Base-by-base conservation (phyloP, 495 filamentous ascomycete species). In the Bacidia gigantensis region DNA sequence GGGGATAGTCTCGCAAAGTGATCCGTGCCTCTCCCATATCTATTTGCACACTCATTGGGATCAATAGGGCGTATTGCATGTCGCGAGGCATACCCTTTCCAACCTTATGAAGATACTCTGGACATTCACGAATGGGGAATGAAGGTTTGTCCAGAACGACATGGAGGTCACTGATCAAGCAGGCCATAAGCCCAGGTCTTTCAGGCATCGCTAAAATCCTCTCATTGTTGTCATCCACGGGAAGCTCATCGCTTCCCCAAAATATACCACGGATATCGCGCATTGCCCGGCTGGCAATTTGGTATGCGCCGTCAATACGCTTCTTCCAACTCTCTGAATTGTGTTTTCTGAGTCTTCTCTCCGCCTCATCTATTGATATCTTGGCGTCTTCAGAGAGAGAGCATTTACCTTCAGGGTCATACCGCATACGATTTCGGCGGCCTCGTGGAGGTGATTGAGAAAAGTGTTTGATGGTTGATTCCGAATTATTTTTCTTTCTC, bases 61-160 rank as follows among this genome's bases (percentile, higher is more conserved):
- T 71, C 7, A 99, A 75, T 23, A 98, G 72, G 0, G 84, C 77
- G 64, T 95, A 99, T 53, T 89, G 68, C 77, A 86, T 97, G 54
- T 90, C 81, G 60, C 78, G 76, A 1, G 92, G 92, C 77, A 99
- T 92, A 1, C 93, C 92, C 66, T 99, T 99, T 2, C 92, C 92
- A 59, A 97, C 83, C 42, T 75, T 74, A 62, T 95, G 75, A 22
- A 99, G 69, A 64, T 89, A 99, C 26, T 80, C 74, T 0, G 89
- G 85, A 51, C 85, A 82, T 2, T 94, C 82, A 2, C 76, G 72
- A 22, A 92, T 64, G 2, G 87, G 82, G 62, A 99, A 99, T 0
- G 84, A 90, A 1, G 92, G 92, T 62, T 95, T 95, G 70, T 97
- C 92, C 44, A 99, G 74, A 12, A 81, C 66, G 52, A 99, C 71